phyloP scores from a whole-genome alignment of 371 early-diverging fungal genomes.

The Caulochytrium protostelioides region DNA sequence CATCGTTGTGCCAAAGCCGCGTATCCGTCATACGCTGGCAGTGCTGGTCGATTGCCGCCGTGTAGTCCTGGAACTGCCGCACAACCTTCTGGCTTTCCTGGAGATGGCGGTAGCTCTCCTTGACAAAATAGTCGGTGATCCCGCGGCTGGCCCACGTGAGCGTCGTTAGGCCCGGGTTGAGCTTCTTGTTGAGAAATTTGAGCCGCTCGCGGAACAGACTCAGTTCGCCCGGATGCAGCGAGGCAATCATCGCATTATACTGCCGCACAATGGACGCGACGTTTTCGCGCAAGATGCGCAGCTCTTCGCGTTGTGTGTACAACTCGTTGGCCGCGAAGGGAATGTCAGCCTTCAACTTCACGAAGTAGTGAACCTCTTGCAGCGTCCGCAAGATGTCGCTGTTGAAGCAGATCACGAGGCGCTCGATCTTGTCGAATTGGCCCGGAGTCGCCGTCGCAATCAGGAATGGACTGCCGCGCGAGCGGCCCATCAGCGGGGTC shows the following conservation, averaged over 20 bases:
- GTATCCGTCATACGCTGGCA: constrained; percentile 23
- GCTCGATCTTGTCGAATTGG: no score
- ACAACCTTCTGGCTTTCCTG: constrained; percentile 29
- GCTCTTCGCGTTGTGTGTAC: constrained; percentile 27
- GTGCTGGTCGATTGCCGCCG: constrained; percentile 12
- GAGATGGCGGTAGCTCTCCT: constrained; percentile 29
- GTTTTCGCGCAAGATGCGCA: constrained; percentile 29
- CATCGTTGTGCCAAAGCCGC: constrained; percentile 23
- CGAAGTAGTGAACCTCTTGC: constrained; percentile 27
- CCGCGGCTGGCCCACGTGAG: constrained; percentile 34
- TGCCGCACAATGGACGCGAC: constrained; percentile 30
- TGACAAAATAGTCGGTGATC: constrained; percentile 32
- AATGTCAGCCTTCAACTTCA: constrained; percentile 29
- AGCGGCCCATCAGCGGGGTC: constrained; percentile 17
- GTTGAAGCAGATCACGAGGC: no score
- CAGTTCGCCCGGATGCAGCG: constrained; percentile 20
- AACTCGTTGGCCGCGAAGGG: constrained; percentile 33
- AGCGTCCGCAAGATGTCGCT: constrained; percentile 22
- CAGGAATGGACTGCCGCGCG: no score
- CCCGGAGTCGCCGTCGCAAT: no score
- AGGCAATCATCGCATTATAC: constrained; percentile 30
- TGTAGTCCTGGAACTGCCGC: constrained; percentile 19
- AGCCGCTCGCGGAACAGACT: constrained; percentile 29
- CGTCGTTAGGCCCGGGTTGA: constrained; percentile 28
- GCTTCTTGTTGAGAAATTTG: constrained; percentile 28